phyloP scores from a whole-genome alignment of 176 grass and related monocot species.

The Tillandsia leiboldiana region DNA sequence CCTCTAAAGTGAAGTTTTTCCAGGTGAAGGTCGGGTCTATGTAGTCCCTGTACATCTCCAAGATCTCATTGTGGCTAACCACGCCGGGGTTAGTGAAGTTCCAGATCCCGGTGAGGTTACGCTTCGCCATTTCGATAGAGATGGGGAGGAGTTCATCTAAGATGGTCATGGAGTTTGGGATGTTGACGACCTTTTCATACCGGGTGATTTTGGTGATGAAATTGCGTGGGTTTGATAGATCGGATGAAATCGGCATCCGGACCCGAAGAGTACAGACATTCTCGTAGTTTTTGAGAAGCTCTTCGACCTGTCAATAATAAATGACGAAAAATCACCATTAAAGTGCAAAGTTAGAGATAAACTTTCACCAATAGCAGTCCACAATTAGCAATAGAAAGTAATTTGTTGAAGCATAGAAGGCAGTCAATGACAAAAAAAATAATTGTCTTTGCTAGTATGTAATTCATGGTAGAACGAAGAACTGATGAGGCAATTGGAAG shows the following conservation, averaged over 20 bases:
- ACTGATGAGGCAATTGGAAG: no score
- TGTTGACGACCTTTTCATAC: constrained; percentile 72
- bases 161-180: constrained; percentile 82
- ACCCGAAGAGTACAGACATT: constrained; percentile 75
- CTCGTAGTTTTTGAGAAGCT: constrained; percentile 68
- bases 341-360: not conserved
- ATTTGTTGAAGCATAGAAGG: no score
- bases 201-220: constrained; percentile 75
- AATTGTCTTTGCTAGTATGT: no score
- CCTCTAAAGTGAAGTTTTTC: constrained; percentile 79
- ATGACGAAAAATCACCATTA: not conserved
- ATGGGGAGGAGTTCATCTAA: constrained; percentile 79
- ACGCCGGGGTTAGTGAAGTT: constrained; percentile 88
- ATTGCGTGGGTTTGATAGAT: constrained; percentile 64
- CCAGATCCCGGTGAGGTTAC: constrained; percentile 84
- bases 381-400: no score
- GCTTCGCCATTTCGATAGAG: constrained; percentile 79
- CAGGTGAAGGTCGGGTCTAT: constrained; percentile 58
- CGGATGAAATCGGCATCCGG: constrained; percentile 87
- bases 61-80: constrained; percentile 79
- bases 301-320: constrained; percentile 45
- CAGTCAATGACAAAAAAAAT: no score
- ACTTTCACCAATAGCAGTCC: no score
- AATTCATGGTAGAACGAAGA: no score
- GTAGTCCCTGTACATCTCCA: constrained; percentile 81